Conservation (phyloP, 805 yeast genomes). For the Candida ficus region DNA sequence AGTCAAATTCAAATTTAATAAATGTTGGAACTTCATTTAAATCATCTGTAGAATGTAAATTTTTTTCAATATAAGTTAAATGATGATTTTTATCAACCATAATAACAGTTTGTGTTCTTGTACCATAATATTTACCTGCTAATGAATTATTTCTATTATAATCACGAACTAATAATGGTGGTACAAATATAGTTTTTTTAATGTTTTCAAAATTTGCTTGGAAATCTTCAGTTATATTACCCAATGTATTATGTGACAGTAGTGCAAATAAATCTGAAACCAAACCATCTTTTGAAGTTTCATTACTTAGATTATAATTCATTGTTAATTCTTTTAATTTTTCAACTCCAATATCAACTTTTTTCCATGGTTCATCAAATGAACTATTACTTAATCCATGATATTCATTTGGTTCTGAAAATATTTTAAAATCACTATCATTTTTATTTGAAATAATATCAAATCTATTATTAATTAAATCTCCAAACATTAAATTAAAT, state of each 20-base stretch:
- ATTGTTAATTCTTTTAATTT: conserved; percentile 32
- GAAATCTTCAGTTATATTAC: conserved; percentile 25
- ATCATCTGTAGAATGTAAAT: conserved; percentile 47
- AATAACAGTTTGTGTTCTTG: conserved; percentile 80
- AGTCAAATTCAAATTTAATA: conserved; percentile 22
- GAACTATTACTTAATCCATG: conserved; percentile 67
- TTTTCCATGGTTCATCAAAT: conserved; percentile 70
- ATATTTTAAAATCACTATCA: conserved; percentile 27
- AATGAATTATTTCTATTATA: conserved; percentile 28
- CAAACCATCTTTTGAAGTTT: conserved; percentile 34
- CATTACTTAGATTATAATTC: conserved; percentile 18
- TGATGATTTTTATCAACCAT: conserved; percentile 47
- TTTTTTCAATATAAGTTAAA: conserved; percentile 58
- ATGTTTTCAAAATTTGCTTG: conserved; percentile 37
- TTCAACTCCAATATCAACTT: conserved; percentile 52
- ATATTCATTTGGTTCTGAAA: conserved; percentile 26
- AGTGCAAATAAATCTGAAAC: conserved; percentile 49
- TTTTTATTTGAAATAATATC: conserved; percentile 25
- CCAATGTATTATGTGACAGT: conserved; percentile 42
- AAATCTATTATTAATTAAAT: conserved; percentile 25
- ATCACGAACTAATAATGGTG: conserved; percentile 45
- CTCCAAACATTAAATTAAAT: conserved; percentile 35
- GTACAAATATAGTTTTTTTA: conserved; percentile 62
- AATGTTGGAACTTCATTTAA: conserved; percentile 22
- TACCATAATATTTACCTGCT: conserved; percentile 70